These are phyloP conservation scores for Eucalyptus viminalis DNA, from an alignment of 345 rosid species.

Conservation along the genomic window DNA sequence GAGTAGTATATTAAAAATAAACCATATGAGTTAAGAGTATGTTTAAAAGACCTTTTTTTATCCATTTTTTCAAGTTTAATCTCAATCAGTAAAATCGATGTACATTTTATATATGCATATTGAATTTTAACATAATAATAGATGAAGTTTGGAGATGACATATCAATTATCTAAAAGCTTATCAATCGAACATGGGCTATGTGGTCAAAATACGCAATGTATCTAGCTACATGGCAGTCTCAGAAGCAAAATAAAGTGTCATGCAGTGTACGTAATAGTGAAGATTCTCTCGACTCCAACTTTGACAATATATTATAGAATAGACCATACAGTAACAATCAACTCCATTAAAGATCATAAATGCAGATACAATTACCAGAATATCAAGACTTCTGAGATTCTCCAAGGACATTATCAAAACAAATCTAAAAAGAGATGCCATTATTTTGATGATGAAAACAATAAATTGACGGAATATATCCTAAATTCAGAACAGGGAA, in stretches of 20 bases:
- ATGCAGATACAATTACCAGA: not conserved
- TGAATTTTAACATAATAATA: not conserved
- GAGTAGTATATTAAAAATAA: not conserved
- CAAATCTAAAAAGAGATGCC: not conserved
- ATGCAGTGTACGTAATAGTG: not conserved
- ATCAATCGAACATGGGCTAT: not conserved
- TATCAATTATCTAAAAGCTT: not conserved
- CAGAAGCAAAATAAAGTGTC: not conserved
- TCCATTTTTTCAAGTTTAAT: not conserved
- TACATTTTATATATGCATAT: not conserved
- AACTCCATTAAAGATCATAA: not conserved
- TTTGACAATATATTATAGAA: not conserved
- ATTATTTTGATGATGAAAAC: not conserved
- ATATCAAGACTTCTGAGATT: not conserved
- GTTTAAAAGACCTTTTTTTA: not conserved
- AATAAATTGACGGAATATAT: not conserved
- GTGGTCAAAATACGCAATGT: not conserved
- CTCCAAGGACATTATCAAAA: not conserved
- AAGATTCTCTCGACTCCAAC: not conserved
- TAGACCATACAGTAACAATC: not conserved
- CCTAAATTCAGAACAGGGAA: not conserved
- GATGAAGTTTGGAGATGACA: not conserved
- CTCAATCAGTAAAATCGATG: not conserved
- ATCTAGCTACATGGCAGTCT: not conserved
- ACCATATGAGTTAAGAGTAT: not conserved